Base-by-base conservation (phyloP, 148 eudicot genomes). In the Cornus florida region DNA sequence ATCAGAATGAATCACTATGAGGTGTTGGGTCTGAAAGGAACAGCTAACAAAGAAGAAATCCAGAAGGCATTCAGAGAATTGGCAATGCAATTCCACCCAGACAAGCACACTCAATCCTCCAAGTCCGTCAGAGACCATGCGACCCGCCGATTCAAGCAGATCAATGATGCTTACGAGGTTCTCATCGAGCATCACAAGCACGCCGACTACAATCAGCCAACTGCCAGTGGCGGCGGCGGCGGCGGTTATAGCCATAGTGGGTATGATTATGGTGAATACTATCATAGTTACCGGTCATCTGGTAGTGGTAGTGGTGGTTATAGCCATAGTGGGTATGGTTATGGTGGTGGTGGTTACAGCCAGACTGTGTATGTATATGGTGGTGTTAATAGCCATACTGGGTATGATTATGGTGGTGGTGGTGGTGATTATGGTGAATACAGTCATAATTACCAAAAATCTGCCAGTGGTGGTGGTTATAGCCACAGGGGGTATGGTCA, bases 81-180 rank as follows among this genome's bases (percentile, higher is more conserved):
- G 38, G 97, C 97, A 20, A 69, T 93, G 56, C 77, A 93, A 83
- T 95, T 88, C 72, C 99, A 95, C 85, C 99, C 99, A 0, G 99
- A 95, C 80, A 93, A 93, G 74, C 99, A 95, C 79, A 79, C 87
- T 0, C 87, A 79, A 7, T 88, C 97, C 0, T 77, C 97, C 53
- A 79, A 93, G 72, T 73, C 84, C 39, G 81, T 89, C 7, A 77
- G 78, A 73, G 94, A 92, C 19, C 50, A 81, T 17, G 91, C 92
- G n/a, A 88, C 90, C 28, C 66, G 80, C 56, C 84, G 82, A 83
- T 95, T 93, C 89, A 95, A 95, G 87, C 97, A 85, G 68, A 82
- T 86, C 32, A 90, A 97, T 38, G 94, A 95, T 64, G 97, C 99
- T 10, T 93, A 95, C 67, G 94, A 95, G 76, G 91, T 91, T 76